Percentiles rank a stretch among this genome's conserved stretches.
phyloP scores from a whole-genome alignment of 75 land plant genomes.

The Chamaecyparis obtusa region DNA sequence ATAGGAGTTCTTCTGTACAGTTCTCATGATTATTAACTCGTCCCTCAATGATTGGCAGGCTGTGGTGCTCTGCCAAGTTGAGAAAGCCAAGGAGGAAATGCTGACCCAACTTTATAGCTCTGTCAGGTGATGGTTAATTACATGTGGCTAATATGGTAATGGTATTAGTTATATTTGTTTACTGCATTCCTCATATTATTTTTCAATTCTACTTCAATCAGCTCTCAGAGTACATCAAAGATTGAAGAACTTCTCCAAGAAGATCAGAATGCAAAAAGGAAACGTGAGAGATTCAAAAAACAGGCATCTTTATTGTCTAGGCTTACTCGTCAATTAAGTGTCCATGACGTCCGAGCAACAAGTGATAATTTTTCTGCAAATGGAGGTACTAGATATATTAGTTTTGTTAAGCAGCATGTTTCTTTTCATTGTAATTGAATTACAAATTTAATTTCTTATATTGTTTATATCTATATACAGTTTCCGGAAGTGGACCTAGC shows the following conservation, averaged over 20 bases:
- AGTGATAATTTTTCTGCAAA: constrained; percentile 53
- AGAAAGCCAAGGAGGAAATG: constrained; percentile 98
- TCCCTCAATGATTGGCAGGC: constrained; percentile 56
- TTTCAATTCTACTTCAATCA: constrained; percentile 14
- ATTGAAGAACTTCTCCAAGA: constrained; percentile 87
- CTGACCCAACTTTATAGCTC: constrained; percentile 94
- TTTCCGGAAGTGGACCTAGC: constrained; percentile 33
- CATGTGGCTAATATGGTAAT: neutral
- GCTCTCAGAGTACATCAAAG: constrained; percentile 68
- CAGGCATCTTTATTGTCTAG: constrained; percentile 76
- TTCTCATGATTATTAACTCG: neutral
- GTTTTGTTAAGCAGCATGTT: neutral
- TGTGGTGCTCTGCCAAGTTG: constrained; percentile 98
- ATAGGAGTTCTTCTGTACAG: neutral
- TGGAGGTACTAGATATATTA: constrained; percentile 38
- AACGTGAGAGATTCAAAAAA: constrained; percentile 65
- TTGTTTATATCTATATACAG: neutral
- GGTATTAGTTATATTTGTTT: neutral
- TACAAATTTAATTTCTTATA: neutral
- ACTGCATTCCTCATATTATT: neutral
- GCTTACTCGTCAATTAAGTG: constrained; percentile 79
- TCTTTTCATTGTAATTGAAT: neutral
- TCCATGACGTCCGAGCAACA: constrained; percentile 80
- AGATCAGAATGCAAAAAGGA: constrained; percentile 82
- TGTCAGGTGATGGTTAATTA: constrained; percentile 47